Evolutionary conservation across 164 flowering plant genomes (phyloP).

Genomic region (grape (Vitis vinifera)): DNA sequence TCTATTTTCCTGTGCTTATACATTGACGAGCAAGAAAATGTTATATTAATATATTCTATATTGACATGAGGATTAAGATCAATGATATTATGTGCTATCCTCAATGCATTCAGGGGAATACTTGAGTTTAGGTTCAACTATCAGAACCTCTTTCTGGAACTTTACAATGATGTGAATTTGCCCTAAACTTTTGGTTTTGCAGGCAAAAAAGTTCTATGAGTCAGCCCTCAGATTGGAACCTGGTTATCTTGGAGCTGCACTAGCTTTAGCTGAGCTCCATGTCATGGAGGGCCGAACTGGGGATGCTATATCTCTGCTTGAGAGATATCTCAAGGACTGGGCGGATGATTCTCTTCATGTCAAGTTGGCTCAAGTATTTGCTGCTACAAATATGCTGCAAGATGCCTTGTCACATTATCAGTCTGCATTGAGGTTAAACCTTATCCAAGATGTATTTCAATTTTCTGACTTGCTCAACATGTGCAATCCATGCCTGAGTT

Average conservation of each 20-base stretch:
- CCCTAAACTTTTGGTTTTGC: conserved; percentile 6
- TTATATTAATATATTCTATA: too few relatives aligned
- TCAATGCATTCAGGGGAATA: too few relatives aligned
- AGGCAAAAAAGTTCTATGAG: conserved; percentile 97
- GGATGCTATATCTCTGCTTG: conserved; percentile 85
- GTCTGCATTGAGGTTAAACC: conserved; percentile 75
- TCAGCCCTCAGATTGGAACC: conserved; percentile 95
- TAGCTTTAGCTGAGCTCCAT: conserved; percentile 96
- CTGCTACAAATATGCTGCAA: conserved; percentile 82
- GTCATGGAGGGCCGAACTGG: conserved; percentile 82
- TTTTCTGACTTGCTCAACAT: conserved; percentile 1
- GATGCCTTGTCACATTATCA: conserved; percentile 93
- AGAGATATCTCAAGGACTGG: conserved; percentile 87
- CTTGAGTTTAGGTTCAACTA: too few relatives aligned
- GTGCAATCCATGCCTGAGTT: neutral
- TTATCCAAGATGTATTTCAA: neutral
- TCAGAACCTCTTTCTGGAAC: too few relatives aligned
- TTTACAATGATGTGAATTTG: neutral
- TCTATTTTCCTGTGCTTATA: too few relatives aligned
- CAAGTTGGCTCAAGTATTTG: conserved; percentile 92
- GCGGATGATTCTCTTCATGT: conserved; percentile 94
- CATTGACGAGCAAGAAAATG: too few relatives aligned
- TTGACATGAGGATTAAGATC: too few relatives aligned
- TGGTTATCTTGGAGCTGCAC: conserved; percentile 94
- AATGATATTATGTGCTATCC: too few relatives aligned